Base-by-base conservation (phyloP, 139 green algal species). In the Eudorina sp. region DNA sequence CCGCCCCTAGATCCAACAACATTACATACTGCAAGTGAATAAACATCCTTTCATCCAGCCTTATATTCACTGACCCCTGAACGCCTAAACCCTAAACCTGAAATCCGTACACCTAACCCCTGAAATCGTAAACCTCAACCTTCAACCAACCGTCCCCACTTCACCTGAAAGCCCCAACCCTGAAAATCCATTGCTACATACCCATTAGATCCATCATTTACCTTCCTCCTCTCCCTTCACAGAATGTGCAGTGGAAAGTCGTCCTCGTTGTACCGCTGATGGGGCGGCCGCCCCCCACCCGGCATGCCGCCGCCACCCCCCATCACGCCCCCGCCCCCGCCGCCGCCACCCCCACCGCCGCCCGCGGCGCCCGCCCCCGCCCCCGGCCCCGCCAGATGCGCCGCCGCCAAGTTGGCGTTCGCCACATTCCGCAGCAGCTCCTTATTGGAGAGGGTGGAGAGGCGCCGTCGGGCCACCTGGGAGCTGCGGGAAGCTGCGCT, bases 171-270 rank as follows among this genome's bases (percentile, higher is more conserved):
- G n/a, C n/a, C n/a, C n/a, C n/a, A n/a, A n/a, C n/a, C n/a, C n/a
- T n/a, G n/a, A n/a, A n/a, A n/a, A n/a, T n/a, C n/a, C n/a, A n/a
- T n/a, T n/a, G n/a, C n/a, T n/a, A n/a, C n/a, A n/a, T n/a, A n/a
- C n/a, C n/a, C n/a, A n/a, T n/a, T n/a, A n/a, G n/a, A n/a, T n/a
- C n/a, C n/a, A n/a, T n/a, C n/a, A n/a, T n/a, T n/a, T n/a, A n/a
- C n/a, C n/a, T n/a, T n/a, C n/a, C n/a, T n/a, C n/a, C n/a, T n/a
- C n/a, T n/a, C n/a, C n/a, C n/a, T n/a, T 80, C 43, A 86, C 18
- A 86, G 60, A 31, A 86, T 86, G n/a, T 86, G 80, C 29, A 86
- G 60, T 43, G 80, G 80, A 46, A 86, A 86, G n/a, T 86, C 80
- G 43, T 86, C 80, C 31, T 86, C 80, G 29, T 86, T 86, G 29